Evolutionary conservation across 1,284 basidiomycete species (phyloP), one percentile per base, ranked within the genome.

Genomic region (Papiliotrema flavescens): DNA sequence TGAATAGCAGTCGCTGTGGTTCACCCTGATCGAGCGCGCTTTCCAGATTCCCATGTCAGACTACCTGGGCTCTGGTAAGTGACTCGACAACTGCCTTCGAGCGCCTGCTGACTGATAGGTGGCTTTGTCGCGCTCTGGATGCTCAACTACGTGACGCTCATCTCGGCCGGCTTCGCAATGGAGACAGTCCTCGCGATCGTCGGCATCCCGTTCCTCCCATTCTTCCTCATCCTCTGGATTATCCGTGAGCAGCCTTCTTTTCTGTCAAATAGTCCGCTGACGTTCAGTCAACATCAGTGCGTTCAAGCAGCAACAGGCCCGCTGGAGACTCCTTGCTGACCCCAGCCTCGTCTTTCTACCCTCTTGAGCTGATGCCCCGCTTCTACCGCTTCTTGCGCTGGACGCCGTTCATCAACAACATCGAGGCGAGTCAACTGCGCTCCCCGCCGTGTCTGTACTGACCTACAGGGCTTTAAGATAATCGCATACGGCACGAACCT

Each of bases 41-140:
- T 74, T 65, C 57, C 66, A 71, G 44, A 52, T 71, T 6, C 71
- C 70, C 9, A 52, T 68, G n/a, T 47, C 62, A 13, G 59, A 59
- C n/a, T 57, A 62, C 19, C 55, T 73, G 6, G 69, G 71, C 17
- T 49, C 59, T 41, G 68, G 67, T 62, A 35, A 49, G 64, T 64
- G 4, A 4, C 22, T 34, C 24, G 17, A 28, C 39, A 22, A 41
- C 7, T 3, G 9, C n/a, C 11, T 7, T 28, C 24, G n/a, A n/a
- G 15, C 4, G 19, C 13, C 2, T n/a, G 40, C 22, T 53, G 24
- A 26, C 22, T 41, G 20, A 17, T 37, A 69, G 69, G 61, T 41
- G 71, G 71, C 3, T 74, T 74, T 51, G 60, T 69, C 13, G 64
- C 66, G 9, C 59, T 72, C 1, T 75, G 73, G 73, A 62, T 62